Conservation (phyloP, 2,329 filamentous ascomycete genomes). For the Fusarium robinianum region DNA sequence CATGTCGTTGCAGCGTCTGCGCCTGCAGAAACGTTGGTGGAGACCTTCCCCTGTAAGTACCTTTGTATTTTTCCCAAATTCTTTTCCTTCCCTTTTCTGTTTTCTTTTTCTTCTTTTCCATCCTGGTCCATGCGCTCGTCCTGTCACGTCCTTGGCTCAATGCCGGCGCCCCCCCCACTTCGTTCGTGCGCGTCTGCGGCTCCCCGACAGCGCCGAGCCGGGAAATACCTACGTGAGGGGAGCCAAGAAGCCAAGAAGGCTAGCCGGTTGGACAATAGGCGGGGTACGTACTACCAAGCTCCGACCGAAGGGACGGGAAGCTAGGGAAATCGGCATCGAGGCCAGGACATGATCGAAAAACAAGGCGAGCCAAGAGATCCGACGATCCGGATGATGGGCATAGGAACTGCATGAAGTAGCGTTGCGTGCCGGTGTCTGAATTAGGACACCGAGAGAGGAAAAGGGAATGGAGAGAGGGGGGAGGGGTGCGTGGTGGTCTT, state of each 20-base stretch:
- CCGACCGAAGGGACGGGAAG: too few relatives aligned
- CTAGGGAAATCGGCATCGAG: constrained; percentile 2
- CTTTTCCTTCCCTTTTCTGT: constrained; percentile 5
- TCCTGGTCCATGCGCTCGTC: constrained; percentile 14
- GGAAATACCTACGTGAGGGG: constrained; percentile 25
- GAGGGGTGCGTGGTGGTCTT: too few relatives aligned
- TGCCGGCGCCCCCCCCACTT: constrained; percentile 13
- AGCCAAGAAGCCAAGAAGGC: too few relatives aligned
- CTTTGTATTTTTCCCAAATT: neutral
- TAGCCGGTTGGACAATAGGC: too few relatives aligned
- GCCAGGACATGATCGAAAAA: neutral
- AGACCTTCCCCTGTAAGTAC: neutral
- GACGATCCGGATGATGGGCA: constrained; percentile 3
- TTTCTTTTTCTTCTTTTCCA: constrained; percentile 14
- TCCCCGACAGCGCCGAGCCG: constrained; percentile 25
- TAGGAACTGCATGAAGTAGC: neutral
- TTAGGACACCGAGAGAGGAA: constrained; percentile 23
- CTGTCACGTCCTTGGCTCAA: too few relatives aligned
- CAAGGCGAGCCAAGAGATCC: constrained; percentile 4
- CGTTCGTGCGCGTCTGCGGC: constrained; percentile 19
- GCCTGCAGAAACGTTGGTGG: neutral
- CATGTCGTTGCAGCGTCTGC: constrained; percentile 14
- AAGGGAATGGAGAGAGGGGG: constrained; percentile 5
- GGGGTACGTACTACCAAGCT: too few relatives aligned
- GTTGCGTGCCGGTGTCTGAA: constrained; percentile 20